Percentiles rank a stretch among this genome's conserved stretches.
Conservation (phyloP, 331 rosid species). For the Acacia pycnantha region DNA sequence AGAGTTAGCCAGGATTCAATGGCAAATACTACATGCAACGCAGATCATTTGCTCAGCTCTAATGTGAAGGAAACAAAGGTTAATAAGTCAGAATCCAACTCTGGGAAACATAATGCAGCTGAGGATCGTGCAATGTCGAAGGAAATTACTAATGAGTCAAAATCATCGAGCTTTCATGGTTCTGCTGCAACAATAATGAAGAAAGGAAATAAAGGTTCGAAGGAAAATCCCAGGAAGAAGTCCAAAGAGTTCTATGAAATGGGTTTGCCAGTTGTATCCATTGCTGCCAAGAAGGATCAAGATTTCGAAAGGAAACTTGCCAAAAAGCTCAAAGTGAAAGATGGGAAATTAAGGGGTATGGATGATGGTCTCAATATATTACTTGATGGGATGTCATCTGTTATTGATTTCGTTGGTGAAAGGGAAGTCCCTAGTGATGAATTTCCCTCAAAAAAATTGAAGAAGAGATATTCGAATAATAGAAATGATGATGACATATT, state of each 20-base stretch:
- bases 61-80: slow-evolving; percentile 24
- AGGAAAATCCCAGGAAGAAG: slow-evolving; percentile 32
- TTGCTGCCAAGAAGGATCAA: slow-evolving; percentile 55
- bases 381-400: slow-evolving; percentile 51
- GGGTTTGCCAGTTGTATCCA: slow-evolving; percentile 19
- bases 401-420: slow-evolving; percentile 41
- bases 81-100: slow-evolving; percentile 14
- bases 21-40: slow-evolving; percentile 22
- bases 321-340: slow-evolving; percentile 80
- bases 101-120: slow-evolving; percentile 26
- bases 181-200: slow-evolving; percentile 26
- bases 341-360: slow-evolving; percentile 66
- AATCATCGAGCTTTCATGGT: neutral
- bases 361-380: slow-evolving; percentile 67
- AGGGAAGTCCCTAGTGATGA: slow-evolving; percentile 24
- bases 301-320: slow-evolving; percentile 80
- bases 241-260: slow-evolving; percentile 37
- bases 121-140: slow-evolving; percentile 22
- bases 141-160: slow-evolving; percentile 17
- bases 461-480: slow-evolving; percentile 33
- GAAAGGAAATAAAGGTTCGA: slow-evolving; percentile 33
- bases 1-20: slow-evolving; percentile 18
- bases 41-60: slow-evolving; percentile 17
- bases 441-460: slow-evolving; percentile 33
- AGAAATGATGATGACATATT: slow-evolving; percentile 33